phyloP scores from a whole-genome alignment of 1,139 yeast species.

The Magnusiomyces starmeri region DNA sequence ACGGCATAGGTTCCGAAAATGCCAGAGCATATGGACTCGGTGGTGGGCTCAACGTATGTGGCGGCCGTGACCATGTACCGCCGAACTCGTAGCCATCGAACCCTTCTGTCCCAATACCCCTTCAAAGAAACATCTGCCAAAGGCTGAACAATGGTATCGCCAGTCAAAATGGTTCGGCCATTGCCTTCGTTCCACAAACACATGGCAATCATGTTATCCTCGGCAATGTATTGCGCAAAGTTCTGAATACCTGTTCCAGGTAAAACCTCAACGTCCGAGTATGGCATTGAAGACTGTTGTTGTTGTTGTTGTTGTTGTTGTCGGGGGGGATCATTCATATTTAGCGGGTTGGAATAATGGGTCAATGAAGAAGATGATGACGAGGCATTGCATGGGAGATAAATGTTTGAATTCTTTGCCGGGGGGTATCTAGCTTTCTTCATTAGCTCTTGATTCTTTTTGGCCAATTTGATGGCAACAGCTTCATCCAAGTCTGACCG shows the following conservation, averaged over 20 bases:
- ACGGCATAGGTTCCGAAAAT: conserved; percentile 53
- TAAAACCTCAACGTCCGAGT: not conserved
- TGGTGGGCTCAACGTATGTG: conserved; percentile 78
- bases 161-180: conserved; percentile 71
- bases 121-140: conserved; percentile 41
- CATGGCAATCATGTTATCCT: conserved; percentile 88
- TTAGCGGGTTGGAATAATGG: not conserved
- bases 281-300: not conserved
- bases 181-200: conserved; percentile 64
- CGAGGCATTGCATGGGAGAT: not conserved
- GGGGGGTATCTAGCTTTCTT: too few species aligned
- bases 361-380: not conserved
- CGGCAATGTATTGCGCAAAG: conserved; percentile 80
- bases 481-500: conserved; percentile 61
- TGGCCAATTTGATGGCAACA: conserved; percentile 32
- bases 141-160: conserved; percentile 78
- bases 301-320: not conserved
- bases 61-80: conserved; percentile 85
- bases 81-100: conserved; percentile 84
- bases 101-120: conserved; percentile 61
- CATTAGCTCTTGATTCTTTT: not conserved
- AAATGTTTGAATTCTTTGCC: too few species aligned
- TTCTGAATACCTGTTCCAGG: conserved; percentile 50
- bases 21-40: conserved; percentile 69
- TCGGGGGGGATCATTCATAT: not conserved